Base-by-base conservation (phyloP, 2,329 filamentous ascomycete genomes). In the Botrytis aclada region DNA sequence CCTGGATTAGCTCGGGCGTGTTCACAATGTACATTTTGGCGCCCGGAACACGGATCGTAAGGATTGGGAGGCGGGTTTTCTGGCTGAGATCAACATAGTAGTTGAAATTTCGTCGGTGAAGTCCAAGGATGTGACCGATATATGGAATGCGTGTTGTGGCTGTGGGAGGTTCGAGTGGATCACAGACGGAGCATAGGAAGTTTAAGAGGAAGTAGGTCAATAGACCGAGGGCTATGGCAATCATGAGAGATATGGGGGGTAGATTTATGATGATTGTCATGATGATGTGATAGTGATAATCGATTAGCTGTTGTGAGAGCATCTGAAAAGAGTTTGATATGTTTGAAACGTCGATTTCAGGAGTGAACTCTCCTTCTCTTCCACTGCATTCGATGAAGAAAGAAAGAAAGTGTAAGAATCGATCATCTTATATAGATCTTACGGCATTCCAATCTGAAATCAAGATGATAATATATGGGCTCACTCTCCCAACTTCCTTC, bases 21-120 rank as follows among this genome's bases (percentile, higher is more conserved):
- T 82, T 82, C 20, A 84, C 80, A 16, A 85, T 78, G 65, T 85
- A 85, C 67, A 84, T 79, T 67, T 83, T 83, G 43, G 81, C 78
- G 6, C 83, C 83, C 1, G 83, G 82, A 51, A 85, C 77, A 4
- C 80, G 74, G 34, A 86, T 74, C 7, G 83, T 85, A 72, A 82
- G 83, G 45, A 85, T 83, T 0, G 83, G 82, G 1, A 71, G 37
- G 25, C 70, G 22, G 32, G 64, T 56, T 34, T 74, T 75, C 39
- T 74, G 45, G 29, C 75, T 76, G 34, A 43, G 51, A 29, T 73
- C 62, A 32, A 72, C 66, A 67, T 75, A 74, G 41, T 70, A 75
- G 25, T 70, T 69, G 41, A 45, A 72, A 63, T 74, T 75, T 25
- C 58, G 66, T 37, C 45, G 43, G 3, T n/a, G 9, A 4, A 75